A percentile compares a stretch with the other conserved stretches of the same genome.
Conservation (phyloP, 306 rosid genomes). For the Albizia julibrissin region DNA sequence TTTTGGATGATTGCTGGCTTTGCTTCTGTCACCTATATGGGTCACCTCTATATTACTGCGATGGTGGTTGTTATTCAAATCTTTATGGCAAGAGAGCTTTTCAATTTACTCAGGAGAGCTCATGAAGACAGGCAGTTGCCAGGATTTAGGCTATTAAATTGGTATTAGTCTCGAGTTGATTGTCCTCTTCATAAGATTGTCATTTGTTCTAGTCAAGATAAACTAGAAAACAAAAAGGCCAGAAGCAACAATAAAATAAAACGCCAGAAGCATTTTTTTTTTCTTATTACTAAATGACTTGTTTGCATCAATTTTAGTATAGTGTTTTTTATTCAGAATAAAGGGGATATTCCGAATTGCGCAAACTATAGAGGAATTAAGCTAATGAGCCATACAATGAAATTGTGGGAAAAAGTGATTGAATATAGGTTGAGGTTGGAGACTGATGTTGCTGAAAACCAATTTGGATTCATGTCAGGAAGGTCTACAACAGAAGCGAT, state of each 20-base stretch:
- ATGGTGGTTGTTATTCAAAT: constrained; percentile 96
- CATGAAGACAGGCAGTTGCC: constrained; percentile 91
- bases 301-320: constrained; percentile 14
- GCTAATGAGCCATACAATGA: too few species aligned
- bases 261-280: neutral
- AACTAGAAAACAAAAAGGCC: constrained; percentile 1
- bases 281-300: constrained; percentile 10
- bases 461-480: too few species aligned
- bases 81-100: constrained; percentile 91
- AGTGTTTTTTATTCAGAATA: constrained; percentile 4
- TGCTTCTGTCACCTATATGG: constrained; percentile 72
- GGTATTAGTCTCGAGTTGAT: constrained; percentile 51
- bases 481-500: too few species aligned
- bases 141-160: constrained; percentile 92
- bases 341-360: too few species aligned
- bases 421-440: too few species aligned
- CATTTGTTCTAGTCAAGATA: constrained; percentile 31
- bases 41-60: constrained; percentile 91
- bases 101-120: constrained; percentile 86
- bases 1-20: constrained; percentile 98
- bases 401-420: too few species aligned
- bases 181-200: neutral
- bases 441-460: too few species aligned
- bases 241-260: neutral
- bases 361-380: too few species aligned